phyloP scores from a whole-genome alignment of 78 protist genomes.

The Bigelowiella natans region DNA sequence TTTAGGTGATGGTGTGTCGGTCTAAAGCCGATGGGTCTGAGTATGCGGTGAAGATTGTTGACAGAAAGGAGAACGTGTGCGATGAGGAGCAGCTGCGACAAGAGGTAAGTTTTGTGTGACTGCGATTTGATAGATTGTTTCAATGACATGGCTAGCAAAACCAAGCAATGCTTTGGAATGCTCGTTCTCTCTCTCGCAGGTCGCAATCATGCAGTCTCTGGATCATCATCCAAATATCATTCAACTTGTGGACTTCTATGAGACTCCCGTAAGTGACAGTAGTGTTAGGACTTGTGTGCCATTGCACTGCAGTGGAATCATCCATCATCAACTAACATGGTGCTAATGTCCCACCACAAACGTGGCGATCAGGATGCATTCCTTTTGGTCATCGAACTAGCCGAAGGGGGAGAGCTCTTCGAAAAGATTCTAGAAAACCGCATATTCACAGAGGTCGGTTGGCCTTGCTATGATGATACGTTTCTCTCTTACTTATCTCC shows the following conservation, averaged over 20 bases:
- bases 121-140: background rate
- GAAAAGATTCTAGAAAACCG: background rate
- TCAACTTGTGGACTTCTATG: background rate
- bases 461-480: too few species aligned
- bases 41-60: background rate
- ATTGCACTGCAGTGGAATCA: too few species aligned
- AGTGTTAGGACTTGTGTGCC: too few species aligned
- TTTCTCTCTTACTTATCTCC: too few species aligned
- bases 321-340: too few species aligned
- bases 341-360: too few species aligned
- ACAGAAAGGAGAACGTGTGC: background rate
- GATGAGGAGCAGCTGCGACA: background rate
- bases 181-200: too few species aligned
- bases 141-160: too few species aligned
- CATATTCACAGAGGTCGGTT: background rate
- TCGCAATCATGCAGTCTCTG: background rate
- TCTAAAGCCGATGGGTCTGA: background rate
- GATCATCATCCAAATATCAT: background rate
- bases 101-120: background rate
- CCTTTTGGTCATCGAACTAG: background rate
- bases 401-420: background rate
- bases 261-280: too few species aligned
- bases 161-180: too few species aligned
- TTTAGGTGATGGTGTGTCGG: background rate
- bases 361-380: background rate